Conservation (phyloP, 345 rosid species). For the Hevea brasiliensis region DNA sequence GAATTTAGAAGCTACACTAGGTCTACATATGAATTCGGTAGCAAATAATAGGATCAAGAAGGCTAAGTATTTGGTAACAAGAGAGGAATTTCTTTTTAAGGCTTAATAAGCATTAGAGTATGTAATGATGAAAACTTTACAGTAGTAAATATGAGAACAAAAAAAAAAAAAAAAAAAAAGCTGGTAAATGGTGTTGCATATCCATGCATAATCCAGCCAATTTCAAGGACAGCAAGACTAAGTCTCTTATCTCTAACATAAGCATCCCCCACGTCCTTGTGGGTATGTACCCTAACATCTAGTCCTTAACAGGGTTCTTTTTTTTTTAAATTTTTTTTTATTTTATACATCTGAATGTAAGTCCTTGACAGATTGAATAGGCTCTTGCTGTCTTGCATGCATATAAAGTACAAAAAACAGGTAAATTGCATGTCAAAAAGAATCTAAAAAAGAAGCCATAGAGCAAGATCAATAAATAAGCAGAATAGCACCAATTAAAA, state of each 20-base stretch:
- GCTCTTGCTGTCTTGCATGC: not conserved
- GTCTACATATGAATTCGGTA: not conserved
- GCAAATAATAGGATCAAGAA: slow-evolving; percentile 6
- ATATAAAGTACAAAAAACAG: not conserved
- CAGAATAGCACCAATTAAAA: not conserved
- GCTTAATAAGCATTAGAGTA: not conserved
- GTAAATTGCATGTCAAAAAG: not conserved
- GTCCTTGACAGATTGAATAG: not conserved
- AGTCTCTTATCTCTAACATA: not conserved
- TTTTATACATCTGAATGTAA: too few species aligned
- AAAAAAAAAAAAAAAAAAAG: not conserved
- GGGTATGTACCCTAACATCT: not conserved
- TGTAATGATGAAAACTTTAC: not conserved
- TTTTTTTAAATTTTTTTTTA: too few species aligned
- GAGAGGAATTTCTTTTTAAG: not conserved
- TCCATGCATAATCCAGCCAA: not conserved
- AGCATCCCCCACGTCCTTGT: not conserved
- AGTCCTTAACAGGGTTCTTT: not conserved
- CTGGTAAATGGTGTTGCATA: not conserved
- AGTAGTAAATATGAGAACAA: not conserved
- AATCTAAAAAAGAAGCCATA: not conserved
- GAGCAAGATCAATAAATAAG: not conserved
- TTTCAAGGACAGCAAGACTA: not conserved
- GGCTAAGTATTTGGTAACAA: not conserved
- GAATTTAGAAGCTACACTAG: not conserved